Conservation (phyloP, 495 filamentous ascomycete species). For the Annulohypoxylon nitens region DNA sequence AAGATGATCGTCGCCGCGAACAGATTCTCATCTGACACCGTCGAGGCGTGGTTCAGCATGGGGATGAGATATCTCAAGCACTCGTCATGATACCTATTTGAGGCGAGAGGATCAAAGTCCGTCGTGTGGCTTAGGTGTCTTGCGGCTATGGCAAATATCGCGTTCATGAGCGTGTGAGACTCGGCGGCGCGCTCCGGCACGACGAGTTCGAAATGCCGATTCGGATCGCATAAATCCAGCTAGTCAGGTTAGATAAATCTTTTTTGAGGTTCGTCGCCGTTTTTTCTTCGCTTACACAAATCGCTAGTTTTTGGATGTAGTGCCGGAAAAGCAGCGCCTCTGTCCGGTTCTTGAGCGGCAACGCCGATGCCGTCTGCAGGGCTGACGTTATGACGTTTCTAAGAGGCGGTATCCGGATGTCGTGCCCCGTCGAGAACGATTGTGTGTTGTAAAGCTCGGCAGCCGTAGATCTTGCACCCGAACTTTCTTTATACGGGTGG, state of each 20-base stretch:
- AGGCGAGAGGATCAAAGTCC: constrained; percentile 60
- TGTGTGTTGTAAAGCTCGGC: constrained; percentile 2
- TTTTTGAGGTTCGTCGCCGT: not conserved
- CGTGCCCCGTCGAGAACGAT: not conserved
- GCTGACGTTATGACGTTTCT: constrained; percentile 3
- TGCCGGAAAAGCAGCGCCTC: constrained; percentile 62
- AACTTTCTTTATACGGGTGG: constrained; percentile 2
- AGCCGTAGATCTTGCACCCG: constrained; percentile 13
- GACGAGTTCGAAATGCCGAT: constrained; percentile 65
- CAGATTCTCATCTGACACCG: constrained; percentile 69
- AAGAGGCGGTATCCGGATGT: constrained; percentile 18
- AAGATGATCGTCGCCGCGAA: constrained; percentile 73
- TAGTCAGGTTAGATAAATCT: constrained; percentile 44
- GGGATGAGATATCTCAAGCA: constrained; percentile 66
- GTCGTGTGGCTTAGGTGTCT: constrained; percentile 66
- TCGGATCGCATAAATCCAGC: constrained; percentile 71
- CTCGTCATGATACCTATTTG: constrained; percentile 63
- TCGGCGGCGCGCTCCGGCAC: constrained; percentile 65
- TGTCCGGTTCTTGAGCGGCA: constrained; percentile 55
- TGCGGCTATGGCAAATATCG: constrained; percentile 70
- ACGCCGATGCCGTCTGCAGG: constrained; percentile 30
- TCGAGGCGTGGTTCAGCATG: constrained; percentile 62
- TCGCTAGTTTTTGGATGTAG: constrained; percentile 63
- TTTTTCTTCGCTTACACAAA: constrained; percentile 56
- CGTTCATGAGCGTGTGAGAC: constrained; percentile 68